Evolutionary conservation across 306 rosid genomes (phyloP), one percentile per base, ranked within the genome.

Genomic region (Aeschynomene evenia): DNA sequence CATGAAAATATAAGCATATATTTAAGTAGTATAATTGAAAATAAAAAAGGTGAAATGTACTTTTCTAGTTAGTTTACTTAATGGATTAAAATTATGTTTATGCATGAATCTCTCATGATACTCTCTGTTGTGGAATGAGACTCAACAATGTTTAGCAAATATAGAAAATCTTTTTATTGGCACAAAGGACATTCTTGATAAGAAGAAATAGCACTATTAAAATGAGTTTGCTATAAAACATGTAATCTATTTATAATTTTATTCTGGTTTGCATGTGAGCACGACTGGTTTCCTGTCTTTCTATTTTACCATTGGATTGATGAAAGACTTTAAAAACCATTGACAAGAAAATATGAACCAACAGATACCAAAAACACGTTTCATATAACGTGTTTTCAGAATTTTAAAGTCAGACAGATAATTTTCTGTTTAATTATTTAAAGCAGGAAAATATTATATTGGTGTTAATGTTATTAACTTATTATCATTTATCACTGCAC

Each of bases 301-400:
- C 36, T 52, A 10, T 7, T 66, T 66, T 46, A 11, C 29, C 45
- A 7, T 16, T 16, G 11, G 68, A 40, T 22, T 9, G 3, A 22
- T 29, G 34, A 24, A 43, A 10, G 22, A 3, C 23, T 40, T 40
- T 55, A 14, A 2, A 29, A 58, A n/a, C 43, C 24, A 52, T 14
- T 52, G 73, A 68, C 52, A 37, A 37, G 3, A 68, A 67, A 36
- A 68, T 36, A 36, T 14, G 73, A 68, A 52, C 52, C 63, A n/a
- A 34, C 63, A 22, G 53, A 22, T 23, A 22, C 14, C 22, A 23
- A 0, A 3, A 36, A 14, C 51, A 36, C 23, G 63, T 36, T 66
- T 66, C 46, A 49, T 31, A 28, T 12, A n/a, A 65, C 26, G 1
- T 11, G 9, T 18, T 15, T 13, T 63, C 54, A 23, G 9, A 14